Conservation (phyloP, 139 green algal genomes). For the Raphidocelis subcapitata region DNA sequence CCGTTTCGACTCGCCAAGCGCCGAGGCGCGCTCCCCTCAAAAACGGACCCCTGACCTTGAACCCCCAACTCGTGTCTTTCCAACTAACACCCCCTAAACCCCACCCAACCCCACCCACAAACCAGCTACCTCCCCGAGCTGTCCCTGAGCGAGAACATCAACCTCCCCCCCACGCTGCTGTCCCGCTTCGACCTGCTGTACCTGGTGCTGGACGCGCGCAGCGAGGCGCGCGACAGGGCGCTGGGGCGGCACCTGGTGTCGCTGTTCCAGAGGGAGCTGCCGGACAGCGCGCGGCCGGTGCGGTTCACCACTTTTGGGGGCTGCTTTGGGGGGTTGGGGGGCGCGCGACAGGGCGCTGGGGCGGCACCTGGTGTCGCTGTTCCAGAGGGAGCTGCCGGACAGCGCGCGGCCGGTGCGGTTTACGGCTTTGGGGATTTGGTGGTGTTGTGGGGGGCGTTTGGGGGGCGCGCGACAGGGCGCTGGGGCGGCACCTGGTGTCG, state of each 20-base stretch:
- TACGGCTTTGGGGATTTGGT: background rate
- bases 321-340: no score
- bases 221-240: constrained; percentile 77
- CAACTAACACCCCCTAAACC: no score
- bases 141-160: constrained; percentile 96
- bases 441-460: no score
- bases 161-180: constrained; percentile 94
- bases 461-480: no score
- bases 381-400: constrained; percentile 46
- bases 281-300: constrained; percentile 7
- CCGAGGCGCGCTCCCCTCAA: no score
- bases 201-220: constrained; percentile 90
- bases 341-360: no score
- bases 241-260: constrained; percentile 91
- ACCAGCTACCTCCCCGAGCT: constrained; percentile 46
- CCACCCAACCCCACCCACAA: no score
- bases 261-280: constrained; percentile 68
- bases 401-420: constrained; percentile 10
- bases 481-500: constrained; percentile 78
- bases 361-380: constrained; percentile 88
- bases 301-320: constrained; percentile 2
- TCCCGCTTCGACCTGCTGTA: constrained; percentile 95
- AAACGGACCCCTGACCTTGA: no score
- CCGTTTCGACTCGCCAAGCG: no score
- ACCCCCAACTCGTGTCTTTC: no score